These are phyloP conservation scores for Rhodotorula toruloides DNA, from an alignment of 768 basidiomycete genomes.

Conservation along the genomic window DNA sequence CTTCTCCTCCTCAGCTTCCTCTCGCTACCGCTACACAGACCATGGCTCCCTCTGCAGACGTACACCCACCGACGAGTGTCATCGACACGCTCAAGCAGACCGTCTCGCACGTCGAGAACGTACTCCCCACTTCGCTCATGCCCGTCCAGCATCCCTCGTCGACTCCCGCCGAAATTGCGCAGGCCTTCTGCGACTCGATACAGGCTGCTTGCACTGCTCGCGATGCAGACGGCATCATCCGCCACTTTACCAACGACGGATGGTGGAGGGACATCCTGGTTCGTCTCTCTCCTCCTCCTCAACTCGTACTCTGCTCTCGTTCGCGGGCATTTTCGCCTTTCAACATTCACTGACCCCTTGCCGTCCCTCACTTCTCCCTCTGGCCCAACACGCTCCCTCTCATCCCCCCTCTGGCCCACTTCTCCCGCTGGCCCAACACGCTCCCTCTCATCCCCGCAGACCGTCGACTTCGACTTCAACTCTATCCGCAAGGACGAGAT, in stretches of 20 bases:
- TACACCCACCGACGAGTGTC: background rate
- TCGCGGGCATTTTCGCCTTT: no score
- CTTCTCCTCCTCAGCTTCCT: background rate
- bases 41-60: background rate
- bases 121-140: background rate
- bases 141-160: background rate
- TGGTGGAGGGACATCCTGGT: conserved; percentile 42
- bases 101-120: conserved; percentile 18
- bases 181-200: conserved; percentile 12
- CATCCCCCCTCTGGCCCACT: background rate
- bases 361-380: no score
- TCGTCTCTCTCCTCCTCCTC: background rate
- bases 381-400: no score
- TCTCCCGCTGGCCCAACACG: background rate
- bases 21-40: background rate
- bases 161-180: conserved; percentile 11
- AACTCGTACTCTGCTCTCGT: no score
- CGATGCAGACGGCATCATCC: conserved; percentile 32
- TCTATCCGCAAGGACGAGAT: conserved; percentile 35
- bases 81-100: conserved; percentile 26
- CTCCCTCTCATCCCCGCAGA: background rate
- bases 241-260: conserved; percentile 37
- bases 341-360: no score
- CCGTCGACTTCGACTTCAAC: conserved; percentile 41
- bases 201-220: conserved; percentile 25